A percentile compares a stretch with the other conserved stretches of the same genome.
Conservation (phyloP, 139 green algal genomes). For the Dunaliella primolecta region DNA sequence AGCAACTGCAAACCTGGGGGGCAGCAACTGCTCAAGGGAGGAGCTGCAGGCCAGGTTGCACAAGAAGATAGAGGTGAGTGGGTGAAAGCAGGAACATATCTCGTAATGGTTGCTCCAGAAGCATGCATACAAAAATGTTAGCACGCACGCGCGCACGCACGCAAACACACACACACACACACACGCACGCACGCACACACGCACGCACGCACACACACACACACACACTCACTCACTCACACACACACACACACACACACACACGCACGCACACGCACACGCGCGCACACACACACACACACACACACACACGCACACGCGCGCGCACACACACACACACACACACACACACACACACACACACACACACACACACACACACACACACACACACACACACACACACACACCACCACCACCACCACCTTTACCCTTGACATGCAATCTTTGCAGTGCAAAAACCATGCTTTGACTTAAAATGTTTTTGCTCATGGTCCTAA, state of each 20-base stretch:
- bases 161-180: neutral
- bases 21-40: conserved; percentile 37
- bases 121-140: neutral
- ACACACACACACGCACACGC: neutral
- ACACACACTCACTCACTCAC: neutral
- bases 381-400: no score
- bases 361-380: no score
- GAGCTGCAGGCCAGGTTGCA: conserved; percentile 62
- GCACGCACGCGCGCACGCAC: neutral
- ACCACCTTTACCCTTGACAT: no score
- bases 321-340: no score
- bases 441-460: no score
- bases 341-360: no score
- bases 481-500: no score
- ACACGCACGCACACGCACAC: neutral
- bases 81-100: neutral
- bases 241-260: neutral
- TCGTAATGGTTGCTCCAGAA: no score
- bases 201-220: neutral
- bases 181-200: neutral
- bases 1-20: conserved; percentile 26
- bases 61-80: conserved; percentile 50
- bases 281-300: neutral
- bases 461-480: no score
- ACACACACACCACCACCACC: no score